Evolutionary conservation across 2,329 filamentous ascomycete species (phyloP), one percentile per base, ranked within the genome.

Genomic region (Aspergillus tamarii): DNA sequence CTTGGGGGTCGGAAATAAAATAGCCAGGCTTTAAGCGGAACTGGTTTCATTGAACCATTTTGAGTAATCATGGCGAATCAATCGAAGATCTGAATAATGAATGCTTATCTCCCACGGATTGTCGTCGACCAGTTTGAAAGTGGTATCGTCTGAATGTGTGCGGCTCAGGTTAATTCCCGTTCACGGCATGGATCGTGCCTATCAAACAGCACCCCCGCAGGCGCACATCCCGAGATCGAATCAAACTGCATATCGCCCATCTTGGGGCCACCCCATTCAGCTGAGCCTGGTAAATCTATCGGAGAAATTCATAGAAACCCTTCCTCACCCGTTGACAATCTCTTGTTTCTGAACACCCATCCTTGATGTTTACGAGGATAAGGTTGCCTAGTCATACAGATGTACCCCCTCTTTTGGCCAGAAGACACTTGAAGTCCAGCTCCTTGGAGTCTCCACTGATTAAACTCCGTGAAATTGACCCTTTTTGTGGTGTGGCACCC

Each of bases 141-240:
- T 43, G 59, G 52, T 11, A 28, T 23, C 14, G 41, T 50, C 21
- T 36, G 21, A 26, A 26, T 50, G 45, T 39, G 41, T 60, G 45
- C 56, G 56, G 58, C 61, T 59, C 63, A 60, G 55, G 56, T 45
- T 62, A 41, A 57, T 57, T 62, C 52, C 50, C 34, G 8, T 19
- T 55, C 26, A 41, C 50, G 53, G 28, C 43, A 59, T 57, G 39
- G 64, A 60, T 65, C 39, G 58, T 65, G 64, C 50, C 64, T 56
- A 66, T 59, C 55, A 61, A 26, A 32, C 19, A 53, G 32, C 59
- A 63, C 61, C 65, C 67, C 52, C 52, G 52, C 52, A 39, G n/a
- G 12, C 65, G 65, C 63, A 69, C 46, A 54, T 36, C 21, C 55
- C 45, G 55, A 53, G 46, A 64, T 67, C 65, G 50, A 67, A 62